phyloP scores from a whole-genome alignment of 2,329 filamentous ascomycete species.

The Exophiala viscosa region DNA sequence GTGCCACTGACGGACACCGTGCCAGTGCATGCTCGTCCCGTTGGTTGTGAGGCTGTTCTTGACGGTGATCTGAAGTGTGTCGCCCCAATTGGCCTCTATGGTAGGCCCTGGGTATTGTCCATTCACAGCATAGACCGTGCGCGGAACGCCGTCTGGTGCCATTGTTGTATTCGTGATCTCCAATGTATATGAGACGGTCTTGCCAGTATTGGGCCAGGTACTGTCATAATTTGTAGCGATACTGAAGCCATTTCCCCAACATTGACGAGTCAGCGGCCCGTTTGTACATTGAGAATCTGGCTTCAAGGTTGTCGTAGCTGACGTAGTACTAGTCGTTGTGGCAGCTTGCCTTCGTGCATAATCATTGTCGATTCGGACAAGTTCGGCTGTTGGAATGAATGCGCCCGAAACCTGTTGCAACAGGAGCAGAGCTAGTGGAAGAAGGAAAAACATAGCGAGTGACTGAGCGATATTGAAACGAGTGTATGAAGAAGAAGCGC shows the following conservation, averaged over 20 bases:
- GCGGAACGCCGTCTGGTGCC: conserved; percentile 45
- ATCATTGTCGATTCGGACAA: conserved; percentile 15
- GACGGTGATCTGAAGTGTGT: conserved; percentile 52
- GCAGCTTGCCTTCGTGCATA: conserved; percentile 13
- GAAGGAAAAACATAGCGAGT: conserved; percentile 20
- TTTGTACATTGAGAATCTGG: conserved; percentile 25
- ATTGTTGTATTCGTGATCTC: conserved; percentile 34
- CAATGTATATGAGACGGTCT: conserved; percentile 25
- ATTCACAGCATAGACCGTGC: conserved; percentile 50
- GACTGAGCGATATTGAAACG: conserved; percentile 4
- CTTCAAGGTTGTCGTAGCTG: conserved; percentile 11
- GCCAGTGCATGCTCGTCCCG: conserved; percentile 61
- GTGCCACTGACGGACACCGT: conserved; percentile 58
- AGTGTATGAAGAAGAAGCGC: neutral
- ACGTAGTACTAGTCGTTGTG: conserved; percentile 3
- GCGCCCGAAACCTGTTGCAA: conserved; percentile 10
- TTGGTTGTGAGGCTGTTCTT: conserved; percentile 54
- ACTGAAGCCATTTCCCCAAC: conserved; percentile 29
- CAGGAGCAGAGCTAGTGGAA: conserved; percentile 17
- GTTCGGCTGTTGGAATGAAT: conserved; percentile 20
- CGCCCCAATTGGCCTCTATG: conserved; percentile 63
- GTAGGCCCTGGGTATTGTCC: conserved; percentile 64
- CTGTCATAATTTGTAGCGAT: conserved; percentile 29
- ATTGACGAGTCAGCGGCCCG: conserved; percentile 24
- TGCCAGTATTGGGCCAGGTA: conserved; percentile 28